These are phyloP conservation scores for Aristolochia contorta DNA, from an alignment of 164 flowering plant genomes.

Conservation along the genomic window DNA sequence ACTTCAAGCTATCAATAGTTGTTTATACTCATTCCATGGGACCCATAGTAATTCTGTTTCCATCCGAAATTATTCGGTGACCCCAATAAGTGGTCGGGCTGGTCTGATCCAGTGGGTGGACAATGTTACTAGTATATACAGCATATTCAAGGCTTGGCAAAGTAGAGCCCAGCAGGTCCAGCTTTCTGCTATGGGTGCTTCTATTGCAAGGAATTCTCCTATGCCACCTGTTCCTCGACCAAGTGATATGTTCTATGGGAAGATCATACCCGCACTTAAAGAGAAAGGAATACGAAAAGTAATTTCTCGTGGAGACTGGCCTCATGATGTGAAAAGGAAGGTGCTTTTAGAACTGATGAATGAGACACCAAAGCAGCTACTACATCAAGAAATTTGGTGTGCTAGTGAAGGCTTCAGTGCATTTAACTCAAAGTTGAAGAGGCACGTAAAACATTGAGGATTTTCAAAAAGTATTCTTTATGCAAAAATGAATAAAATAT, in stretches of 20 bases:
- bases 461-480: background rate
- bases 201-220: conserved; percentile 29
- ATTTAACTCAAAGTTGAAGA: conserved; percentile 77
- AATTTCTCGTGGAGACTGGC: conserved; percentile 97
- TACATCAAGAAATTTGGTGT: conserved; percentile 96
- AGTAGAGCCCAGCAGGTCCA: conserved; percentile 58
- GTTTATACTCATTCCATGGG: conserved; percentile 52
- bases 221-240: conserved; percentile 86
- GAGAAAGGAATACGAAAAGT: conserved; percentile 97
- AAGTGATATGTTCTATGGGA: conserved; percentile 97
- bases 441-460: conserved; percentile 26
- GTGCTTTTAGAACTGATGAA: conserved; percentile 91
- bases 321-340: conserved; percentile 93
- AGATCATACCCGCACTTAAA: conserved; percentile 95
- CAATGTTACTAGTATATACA: conserved; percentile 84
- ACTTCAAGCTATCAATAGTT: conserved; percentile 78
- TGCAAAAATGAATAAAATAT: background rate
- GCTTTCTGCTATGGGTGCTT: conserved; percentile 39
- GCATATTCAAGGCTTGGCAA: conserved; percentile 94
- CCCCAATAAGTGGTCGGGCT: conserved; percentile 96
- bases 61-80: conserved; percentile 90
- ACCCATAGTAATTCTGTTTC: conserved; percentile 39
- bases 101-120: conserved; percentile 98
- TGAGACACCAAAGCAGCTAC: conserved; percentile 86
- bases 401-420: conserved; percentile 95